Conservation (phyloP, 148 eudicot species). For the Tetragonia tetragonoides region DNA sequence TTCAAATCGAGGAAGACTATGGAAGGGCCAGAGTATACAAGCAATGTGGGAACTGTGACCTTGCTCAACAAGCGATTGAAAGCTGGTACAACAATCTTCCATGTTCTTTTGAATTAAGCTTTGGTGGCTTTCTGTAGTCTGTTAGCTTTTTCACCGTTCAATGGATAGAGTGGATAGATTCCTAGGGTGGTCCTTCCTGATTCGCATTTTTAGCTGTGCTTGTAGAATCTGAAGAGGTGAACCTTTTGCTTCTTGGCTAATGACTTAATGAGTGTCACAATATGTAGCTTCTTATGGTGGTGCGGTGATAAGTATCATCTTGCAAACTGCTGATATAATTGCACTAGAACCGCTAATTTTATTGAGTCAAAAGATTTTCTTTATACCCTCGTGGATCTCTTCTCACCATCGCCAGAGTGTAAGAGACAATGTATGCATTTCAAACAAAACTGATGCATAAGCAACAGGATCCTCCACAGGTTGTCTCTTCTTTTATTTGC, state of each 20-base stretch:
- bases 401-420: too few species aligned
- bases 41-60: slow-evolving; percentile 62
- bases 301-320: not conserved
- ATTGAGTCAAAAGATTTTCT: too few species aligned
- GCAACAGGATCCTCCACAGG: not conserved
- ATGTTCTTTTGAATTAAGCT: not conserved
- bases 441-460: not conserved
- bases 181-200: not conserved
- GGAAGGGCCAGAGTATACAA: slow-evolving; percentile 90
- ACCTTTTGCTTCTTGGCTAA: not conserved
- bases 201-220: not conserved
- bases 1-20: slow-evolving; percentile 86
- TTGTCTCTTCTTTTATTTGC: not conserved
- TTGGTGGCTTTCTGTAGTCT: not conserved
- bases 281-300: not conserved
- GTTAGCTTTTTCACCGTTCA: not conserved
- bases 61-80: slow-evolving; percentile 84
- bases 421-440: too few species aligned
- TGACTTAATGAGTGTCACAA: not conserved
- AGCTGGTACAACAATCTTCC: slow-evolving; percentile 54
- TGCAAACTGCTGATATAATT: not conserved
- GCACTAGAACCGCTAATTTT: not conserved
- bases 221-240: not conserved
- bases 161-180: not conserved
- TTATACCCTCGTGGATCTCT: too few species aligned